phyloP scores from a whole-genome alignment of 352 stramenopile genomes.

The Pythium brachiatum region DNA sequence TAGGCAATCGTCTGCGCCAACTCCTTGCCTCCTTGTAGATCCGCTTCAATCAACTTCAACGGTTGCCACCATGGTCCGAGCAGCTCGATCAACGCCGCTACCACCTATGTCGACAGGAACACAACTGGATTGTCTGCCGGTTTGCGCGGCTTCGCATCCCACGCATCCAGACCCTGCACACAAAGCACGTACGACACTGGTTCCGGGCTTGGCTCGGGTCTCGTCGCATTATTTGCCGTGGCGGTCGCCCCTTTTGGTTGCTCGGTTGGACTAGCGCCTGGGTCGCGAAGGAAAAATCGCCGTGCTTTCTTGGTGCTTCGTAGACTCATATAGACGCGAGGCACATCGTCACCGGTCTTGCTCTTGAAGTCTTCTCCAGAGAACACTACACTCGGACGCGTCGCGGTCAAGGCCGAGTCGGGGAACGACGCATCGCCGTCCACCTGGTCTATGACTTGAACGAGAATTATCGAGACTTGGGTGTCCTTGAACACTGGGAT shows the following conservation, averaged over 20 bases:
- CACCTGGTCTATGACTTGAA: slow-evolving; percentile 1
- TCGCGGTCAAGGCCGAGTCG: not conserved
- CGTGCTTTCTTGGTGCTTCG: not conserved
- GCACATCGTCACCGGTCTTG: not conserved
- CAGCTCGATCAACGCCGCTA: not conserved
- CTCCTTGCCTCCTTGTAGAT: not conserved
- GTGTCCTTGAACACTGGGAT: slow-evolving; percentile 20
- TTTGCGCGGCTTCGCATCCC: not conserved
- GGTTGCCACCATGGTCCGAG: not conserved
- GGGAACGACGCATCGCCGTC: slow-evolving; percentile 1
- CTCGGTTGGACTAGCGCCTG: not conserved
- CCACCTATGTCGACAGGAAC: not conserved
- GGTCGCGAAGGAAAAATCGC: not conserved
- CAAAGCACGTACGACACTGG: slow-evolving; percentile 8
- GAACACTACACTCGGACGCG: not conserved
- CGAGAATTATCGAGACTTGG: slow-evolving; percentile 8
- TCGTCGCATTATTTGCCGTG: not conserved
- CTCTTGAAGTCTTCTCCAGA: not conserved
- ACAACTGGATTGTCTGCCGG: not conserved
- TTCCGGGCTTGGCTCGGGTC: not conserved
- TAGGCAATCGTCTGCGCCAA: no score
- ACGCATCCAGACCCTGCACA: slow-evolving; percentile 3
- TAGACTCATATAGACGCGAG: slow-evolving; percentile 8
- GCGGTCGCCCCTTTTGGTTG: not conserved
- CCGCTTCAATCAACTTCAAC: not conserved